Evolutionary conservation across 2,329 filamentous ascomycete genomes (phyloP), one percentile per base, ranked within the genome.

Genomic region (Colletotrichum kahawae): DNA sequence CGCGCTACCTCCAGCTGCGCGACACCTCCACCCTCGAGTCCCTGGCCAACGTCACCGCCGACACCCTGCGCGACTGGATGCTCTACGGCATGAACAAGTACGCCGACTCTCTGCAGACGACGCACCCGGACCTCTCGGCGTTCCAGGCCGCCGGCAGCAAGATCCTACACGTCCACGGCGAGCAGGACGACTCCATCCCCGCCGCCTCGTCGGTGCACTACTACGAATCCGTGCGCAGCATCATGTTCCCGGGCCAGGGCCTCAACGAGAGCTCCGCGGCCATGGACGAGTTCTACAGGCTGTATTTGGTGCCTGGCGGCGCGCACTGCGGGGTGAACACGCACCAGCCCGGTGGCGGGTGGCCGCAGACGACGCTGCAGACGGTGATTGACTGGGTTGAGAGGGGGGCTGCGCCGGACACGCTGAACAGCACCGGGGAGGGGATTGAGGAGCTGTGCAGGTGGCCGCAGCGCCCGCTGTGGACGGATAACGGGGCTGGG

Each of bases 41-140:
- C 21, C 81, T 89, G 2, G 80, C 85, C 62, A 81, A 82, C 65
- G 85, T 90, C 62, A 90, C 88, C 18, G 89, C 88, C 77, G 88
- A 91, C 77, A 90, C 86, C 1, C 82, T 91, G 18, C 82, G 85
- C 6, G 84, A 85, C 31, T 91, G 88, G 87, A 91, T 91, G 83
- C 79, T 83, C 6, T 81, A 82, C 9, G 89, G 86, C 14, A 85
- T 86, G 85, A 81, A 86, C 59, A 85, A 83, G 71, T 62, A 75
- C 69, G 57, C 66, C 69, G 10, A 71, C 80, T n/a, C 82, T 75
- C 78, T 27, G 79, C 82, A 34, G 78, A 79, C 62, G 77, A 81
- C 67, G 16, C 84, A 91, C 67, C 80, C 82, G 63, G 81, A 81
- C 48, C 75, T 85, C 3, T 63, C 78, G 0, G 77, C 76, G 1